A percentile compares a stretch with the other conserved stretches of the same genome.
phyloP scores from a whole-genome alignment of 1,139 yeast species.

The Pichia sp. region DNA sequence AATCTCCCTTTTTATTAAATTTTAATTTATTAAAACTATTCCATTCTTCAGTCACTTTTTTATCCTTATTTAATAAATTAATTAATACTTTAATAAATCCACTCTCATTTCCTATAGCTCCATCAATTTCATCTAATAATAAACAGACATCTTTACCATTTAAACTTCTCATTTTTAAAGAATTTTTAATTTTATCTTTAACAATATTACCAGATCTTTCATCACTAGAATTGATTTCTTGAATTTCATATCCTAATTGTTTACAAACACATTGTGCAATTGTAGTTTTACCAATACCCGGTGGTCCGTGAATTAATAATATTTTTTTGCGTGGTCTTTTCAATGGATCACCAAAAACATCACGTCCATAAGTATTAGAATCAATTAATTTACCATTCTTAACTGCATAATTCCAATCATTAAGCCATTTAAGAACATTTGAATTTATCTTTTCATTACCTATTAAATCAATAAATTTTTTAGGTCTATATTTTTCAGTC shows the following conservation, averaged over 20 bases:
- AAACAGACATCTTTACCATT: slow-evolving; percentile 71
- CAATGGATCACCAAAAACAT: slow-evolving; percentile 39
- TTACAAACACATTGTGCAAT: slow-evolving; percentile 79
- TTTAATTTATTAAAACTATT: slow-evolving; percentile 18
- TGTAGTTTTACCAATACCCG: slow-evolving; percentile 94
- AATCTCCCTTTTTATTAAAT: slow-evolving; percentile 30
- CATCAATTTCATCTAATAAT: slow-evolving; percentile 86
- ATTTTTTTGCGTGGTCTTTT: slow-evolving; percentile 70
- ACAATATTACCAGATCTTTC: slow-evolving; percentile 55
- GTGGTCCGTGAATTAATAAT: slow-evolving; percentile 79
- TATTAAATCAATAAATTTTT: slow-evolving; percentile 57
- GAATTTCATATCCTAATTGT: slow-evolving; percentile 73
- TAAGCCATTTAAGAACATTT: slow-evolving; percentile 66
- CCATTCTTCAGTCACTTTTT: slow-evolving; percentile 38
- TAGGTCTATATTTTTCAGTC: slow-evolving; percentile 86
- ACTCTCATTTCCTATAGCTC: slow-evolving; percentile 55
- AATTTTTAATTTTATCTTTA: slow-evolving; percentile 58
- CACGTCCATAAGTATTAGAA: slow-evolving; percentile 4
- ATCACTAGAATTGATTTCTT: slow-evolving; percentile 90
- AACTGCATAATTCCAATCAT: slow-evolving; percentile 71
- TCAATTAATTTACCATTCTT: slow-evolving; percentile 9
- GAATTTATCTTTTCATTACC: slow-evolving; percentile 84
- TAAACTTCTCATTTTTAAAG: slow-evolving; percentile 60
- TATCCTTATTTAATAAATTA: slow-evolving; percentile 58
- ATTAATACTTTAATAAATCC: slow-evolving; percentile 70